These are phyloP conservation scores for Clitopilus hobsonii DNA, from an alignment of 768 basidiomycete genomes.

Conservation along the genomic window DNA sequence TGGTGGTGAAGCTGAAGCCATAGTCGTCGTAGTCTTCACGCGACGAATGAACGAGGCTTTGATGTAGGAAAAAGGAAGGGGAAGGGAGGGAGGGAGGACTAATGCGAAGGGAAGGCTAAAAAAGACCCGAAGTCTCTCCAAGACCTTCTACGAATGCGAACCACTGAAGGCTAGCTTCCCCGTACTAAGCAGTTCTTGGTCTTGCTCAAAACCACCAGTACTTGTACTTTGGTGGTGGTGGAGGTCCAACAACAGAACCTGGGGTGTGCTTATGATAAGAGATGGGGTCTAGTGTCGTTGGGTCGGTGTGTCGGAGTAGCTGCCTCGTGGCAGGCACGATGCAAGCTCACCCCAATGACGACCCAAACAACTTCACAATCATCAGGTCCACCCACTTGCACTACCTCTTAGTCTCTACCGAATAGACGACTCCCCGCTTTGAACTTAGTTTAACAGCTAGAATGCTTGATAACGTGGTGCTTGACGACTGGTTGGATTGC, in stretches of 20 bases:
- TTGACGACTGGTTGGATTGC: no score
- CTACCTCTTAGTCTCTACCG: no score
- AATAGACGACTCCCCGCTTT: no score
- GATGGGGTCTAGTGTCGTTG: background rate
- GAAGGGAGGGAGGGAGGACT: no score
- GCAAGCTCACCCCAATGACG: constrained; percentile 1
- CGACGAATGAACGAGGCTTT: no score
- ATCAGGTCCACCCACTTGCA: no score
- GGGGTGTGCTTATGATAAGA: constrained; percentile 1
- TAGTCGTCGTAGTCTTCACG: no score
- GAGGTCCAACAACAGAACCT: constrained; percentile 1
- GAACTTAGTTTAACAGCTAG: no score
- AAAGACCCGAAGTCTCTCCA: no score
- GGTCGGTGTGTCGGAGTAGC: constrained; percentile 1
- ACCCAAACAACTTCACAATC: background rate
- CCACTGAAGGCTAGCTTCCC: background rate
- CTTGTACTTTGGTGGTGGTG: background rate
- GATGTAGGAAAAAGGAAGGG: no score
- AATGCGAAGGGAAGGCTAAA: background rate
- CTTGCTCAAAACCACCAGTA: background rate
- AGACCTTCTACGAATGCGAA: no score
- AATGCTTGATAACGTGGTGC: no score
- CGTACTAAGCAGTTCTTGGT: background rate
- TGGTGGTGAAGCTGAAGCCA: background rate
- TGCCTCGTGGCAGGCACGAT: constrained; percentile 1